Evolutionary conservation across 257 asterid genomes (phyloP).

Genomic region (Linderniella brevidens): DNA sequence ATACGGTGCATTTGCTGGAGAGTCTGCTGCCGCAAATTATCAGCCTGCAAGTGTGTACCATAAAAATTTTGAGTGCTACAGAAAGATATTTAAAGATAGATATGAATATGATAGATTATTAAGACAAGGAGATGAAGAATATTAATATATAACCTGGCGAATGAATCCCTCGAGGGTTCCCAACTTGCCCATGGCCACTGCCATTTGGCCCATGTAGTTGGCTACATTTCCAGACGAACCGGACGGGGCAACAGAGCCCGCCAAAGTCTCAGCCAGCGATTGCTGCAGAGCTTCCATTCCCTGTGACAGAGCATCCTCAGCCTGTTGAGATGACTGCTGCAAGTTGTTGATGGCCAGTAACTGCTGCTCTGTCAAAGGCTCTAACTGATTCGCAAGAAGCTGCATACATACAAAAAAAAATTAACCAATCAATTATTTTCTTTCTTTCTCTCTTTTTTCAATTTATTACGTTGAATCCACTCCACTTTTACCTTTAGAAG

Average conservation of each 20-base stretch:
- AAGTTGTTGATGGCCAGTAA: constrained; percentile 59
- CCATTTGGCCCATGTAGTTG: constrained; percentile 97
- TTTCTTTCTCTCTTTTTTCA: background rate
- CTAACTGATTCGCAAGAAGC: constrained; percentile 77
- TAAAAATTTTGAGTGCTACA: too few species aligned
- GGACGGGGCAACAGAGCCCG: constrained; percentile 76
- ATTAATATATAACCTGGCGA: constrained; percentile 47
- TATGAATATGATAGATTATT: too few species aligned
- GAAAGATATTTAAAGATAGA: too few species aligned
- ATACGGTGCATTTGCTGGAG: constrained; percentile 86
- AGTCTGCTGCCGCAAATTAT: constrained; percentile 79
- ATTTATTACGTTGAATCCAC: constrained; percentile 11
- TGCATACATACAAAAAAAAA: constrained; percentile 15
- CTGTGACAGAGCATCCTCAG: constrained; percentile 86
- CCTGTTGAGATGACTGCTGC: constrained; percentile 86
- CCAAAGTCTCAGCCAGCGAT: constrained; percentile 77
- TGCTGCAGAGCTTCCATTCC: constrained; percentile 98
- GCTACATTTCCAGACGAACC: constrained; percentile 78
- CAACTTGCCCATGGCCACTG: constrained; percentile 90
- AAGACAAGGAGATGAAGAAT: background rate
- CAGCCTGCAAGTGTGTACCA: constrained; percentile 44
- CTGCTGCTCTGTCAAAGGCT: constrained; percentile 89
- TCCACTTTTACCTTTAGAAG: constrained; percentile 41
- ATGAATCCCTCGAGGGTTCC: constrained; percentile 92
- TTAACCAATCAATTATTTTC: background rate